phyloP scores from a whole-genome alignment of 305 asterid species.

The Solanum hybrid region DNA sequence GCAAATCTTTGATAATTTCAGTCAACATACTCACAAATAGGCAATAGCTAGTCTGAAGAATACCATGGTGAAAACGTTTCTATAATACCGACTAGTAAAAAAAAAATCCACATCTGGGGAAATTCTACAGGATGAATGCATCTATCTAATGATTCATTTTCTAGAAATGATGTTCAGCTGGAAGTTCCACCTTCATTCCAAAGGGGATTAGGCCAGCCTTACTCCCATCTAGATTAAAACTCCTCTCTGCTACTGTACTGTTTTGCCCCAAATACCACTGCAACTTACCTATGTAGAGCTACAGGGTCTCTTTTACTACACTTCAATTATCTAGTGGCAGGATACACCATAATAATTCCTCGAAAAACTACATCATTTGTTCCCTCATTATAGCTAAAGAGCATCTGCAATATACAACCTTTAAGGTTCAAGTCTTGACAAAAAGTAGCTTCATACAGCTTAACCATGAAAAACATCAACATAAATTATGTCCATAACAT shows the following conservation, averaged over 20 bases:
- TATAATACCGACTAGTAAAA: neutral
- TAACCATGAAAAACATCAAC: neutral
- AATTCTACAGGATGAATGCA: neutral
- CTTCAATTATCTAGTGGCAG: neutral
- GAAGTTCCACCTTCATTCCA: neutral
- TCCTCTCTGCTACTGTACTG: neutral
- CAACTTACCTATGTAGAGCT: neutral
- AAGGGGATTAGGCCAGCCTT: neutral
- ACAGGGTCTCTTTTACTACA: neutral
- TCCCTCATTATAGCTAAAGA: neutral
- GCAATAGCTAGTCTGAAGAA: neutral
- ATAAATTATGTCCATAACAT: neutral
- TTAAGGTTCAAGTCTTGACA: neutral
- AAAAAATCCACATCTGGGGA: too few relatives aligned
- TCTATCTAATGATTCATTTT: neutral
- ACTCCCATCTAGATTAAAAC: neutral
- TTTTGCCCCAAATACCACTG: neutral
- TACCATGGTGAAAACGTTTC: neutral
- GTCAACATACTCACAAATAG: neutral
- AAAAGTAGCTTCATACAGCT: neutral
- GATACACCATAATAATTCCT: neutral
- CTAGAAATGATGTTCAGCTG: neutral
- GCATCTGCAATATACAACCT: neutral
- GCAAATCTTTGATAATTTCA: neutral
- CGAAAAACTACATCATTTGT: neutral